phyloP scores from a whole-genome alignment of 2,329 filamentous ascomycete species.

The Penicillium sp. region DNA sequence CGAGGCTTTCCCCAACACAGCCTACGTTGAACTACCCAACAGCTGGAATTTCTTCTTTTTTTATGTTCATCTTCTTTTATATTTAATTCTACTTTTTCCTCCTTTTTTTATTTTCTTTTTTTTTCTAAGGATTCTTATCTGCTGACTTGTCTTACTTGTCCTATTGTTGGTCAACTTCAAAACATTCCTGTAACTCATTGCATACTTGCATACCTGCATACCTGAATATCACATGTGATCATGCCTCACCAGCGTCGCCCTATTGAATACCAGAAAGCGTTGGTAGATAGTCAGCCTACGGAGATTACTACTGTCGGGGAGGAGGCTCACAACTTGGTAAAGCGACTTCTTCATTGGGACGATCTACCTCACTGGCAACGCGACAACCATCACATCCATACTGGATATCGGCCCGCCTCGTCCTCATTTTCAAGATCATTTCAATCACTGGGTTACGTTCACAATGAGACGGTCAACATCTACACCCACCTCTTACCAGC shows the following conservation, averaged over 20 bases:
- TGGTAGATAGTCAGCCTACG: slow-evolving; percentile 22
- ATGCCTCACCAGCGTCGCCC: slow-evolving; percentile 37
- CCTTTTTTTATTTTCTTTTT: not conserved
- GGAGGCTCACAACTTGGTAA: slow-evolving; percentile 29
- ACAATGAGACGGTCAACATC: slow-evolving; percentile 71
- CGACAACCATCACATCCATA: slow-evolving; percentile 68
- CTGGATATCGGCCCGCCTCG: slow-evolving; percentile 63
- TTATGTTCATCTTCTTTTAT: not conserved
- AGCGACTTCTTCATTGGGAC: slow-evolving; percentile 49
- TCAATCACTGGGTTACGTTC: slow-evolving; percentile 59
- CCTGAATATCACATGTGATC: slow-evolving; percentile 24
- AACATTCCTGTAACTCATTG: slow-evolving; percentile 9
- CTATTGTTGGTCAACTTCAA: slow-evolving; percentile 14
- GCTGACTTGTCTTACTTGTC: slow-evolving; percentile 15
- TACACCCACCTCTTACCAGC: slow-evolving; percentile 70
- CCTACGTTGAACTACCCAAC: slow-evolving; percentile 25
- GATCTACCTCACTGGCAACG: slow-evolving; percentile 54
- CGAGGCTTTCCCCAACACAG: slow-evolving; percentile 23
- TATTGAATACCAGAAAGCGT: slow-evolving; percentile 16
- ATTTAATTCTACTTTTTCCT: not conserved
- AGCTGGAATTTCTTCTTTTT: slow-evolving; percentile 4
- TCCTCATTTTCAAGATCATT: slow-evolving; percentile 60
- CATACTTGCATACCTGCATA: slow-evolving; percentile 21
- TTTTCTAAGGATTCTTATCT: slow-evolving; percentile 4
- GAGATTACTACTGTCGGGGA: slow-evolving; percentile 21